Conservation (phyloP, 208 protist species). For the Acanthamoeba castellanii region DNA sequence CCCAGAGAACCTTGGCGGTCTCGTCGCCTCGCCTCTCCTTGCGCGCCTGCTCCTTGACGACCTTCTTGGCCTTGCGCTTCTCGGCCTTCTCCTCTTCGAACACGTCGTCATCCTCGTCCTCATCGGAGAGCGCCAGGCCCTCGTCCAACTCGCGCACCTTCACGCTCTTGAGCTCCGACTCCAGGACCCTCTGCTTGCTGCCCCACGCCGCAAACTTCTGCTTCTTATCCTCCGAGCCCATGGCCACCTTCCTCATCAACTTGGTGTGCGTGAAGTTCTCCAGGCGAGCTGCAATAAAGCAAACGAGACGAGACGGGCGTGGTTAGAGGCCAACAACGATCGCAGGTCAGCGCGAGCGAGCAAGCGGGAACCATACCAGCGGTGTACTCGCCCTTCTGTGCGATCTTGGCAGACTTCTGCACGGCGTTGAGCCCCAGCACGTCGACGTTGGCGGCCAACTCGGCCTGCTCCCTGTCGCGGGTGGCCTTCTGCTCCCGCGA, state of each 20-base stretch:
- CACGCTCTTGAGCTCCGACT: constrained; percentile 8
- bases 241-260: constrained; percentile 55
- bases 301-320: background rate
- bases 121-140: background rate
- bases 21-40: background rate
- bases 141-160: constrained; percentile 30
- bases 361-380: background rate
- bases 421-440: constrained; percentile 71
- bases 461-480: constrained; percentile 16
- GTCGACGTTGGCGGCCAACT: constrained; percentile 55
- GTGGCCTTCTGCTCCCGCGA: constrained; percentile 26
- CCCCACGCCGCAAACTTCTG: background rate
- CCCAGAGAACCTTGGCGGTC: constrained; percentile 30
- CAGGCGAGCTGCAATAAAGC: constrained; percentile 49
- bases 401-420: constrained; percentile 65
- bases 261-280: constrained; percentile 23
- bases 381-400: constrained; percentile 68
- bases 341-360: background rate
- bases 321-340: background rate
- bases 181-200: background rate
- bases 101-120: constrained; percentile 15
- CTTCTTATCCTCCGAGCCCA: background rate
- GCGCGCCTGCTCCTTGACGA: background rate
- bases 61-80: constrained; percentile 53
- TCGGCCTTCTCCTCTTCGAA: background rate